Base-by-base conservation (phyloP, 805 yeast genomes). In the Candida krabiensis region DNA sequence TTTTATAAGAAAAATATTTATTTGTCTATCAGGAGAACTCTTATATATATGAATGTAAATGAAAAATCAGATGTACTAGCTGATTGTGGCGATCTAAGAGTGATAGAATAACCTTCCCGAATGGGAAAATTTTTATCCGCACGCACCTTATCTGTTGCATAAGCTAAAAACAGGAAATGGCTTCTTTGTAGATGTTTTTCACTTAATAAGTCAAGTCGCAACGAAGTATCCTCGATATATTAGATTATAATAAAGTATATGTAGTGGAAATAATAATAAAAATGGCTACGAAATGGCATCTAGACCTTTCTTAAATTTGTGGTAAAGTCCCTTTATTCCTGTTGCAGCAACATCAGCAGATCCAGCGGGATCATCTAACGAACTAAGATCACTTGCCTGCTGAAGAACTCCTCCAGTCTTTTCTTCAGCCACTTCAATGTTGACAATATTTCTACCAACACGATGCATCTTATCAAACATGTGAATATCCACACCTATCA, bases 371-470 rank as follows among this genome's bases (percentile, higher is more conserved):
- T 31, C 34, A 11, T 19, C 26, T 7, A 15, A 19, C 12, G 34
- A 31, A 19, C 34, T 31, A 19, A 19, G n/a, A 9, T 31, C 34
- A 31, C 14, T 31, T 5, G 14, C 34, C 8, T 19, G n/a, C 16
- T 31, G 16, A 6, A 31, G 6, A 5, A 31, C 21, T 8, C n/a
- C 25, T 18, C 34, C 34, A 19, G 24, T 9, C 19, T 31, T 31
- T 14, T 31, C 34, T 19, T 31, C 34, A 7, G 34, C 8, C 5
- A 7, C 34, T 15, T 18, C 26, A 11, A 19, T 16, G 19, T 31
- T 25, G 17, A 31, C 26, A 18, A 31, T 31, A 5, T 31, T 31
- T 31, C 34, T 31, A 13, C 34, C 34, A 8, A 31, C 34, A 18
- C 34, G n/a, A 9, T 31, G 16, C 34, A 31, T 31, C 16, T 31